Base-by-base conservation (phyloP, 176 grass and related monocot species). In the barley (Hordeum vulgare) region DNA sequence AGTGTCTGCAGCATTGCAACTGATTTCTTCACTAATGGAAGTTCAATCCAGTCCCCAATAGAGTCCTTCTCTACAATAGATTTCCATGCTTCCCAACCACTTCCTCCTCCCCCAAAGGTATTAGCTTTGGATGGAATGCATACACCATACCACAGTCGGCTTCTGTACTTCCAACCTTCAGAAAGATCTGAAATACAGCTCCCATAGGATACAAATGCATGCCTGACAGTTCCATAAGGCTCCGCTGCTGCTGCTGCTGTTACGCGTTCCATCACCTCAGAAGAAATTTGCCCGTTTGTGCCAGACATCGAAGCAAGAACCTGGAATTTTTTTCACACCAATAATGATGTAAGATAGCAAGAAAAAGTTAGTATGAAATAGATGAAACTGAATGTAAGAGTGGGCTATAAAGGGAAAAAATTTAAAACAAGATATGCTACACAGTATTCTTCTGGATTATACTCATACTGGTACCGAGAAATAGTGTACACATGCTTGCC, bases 141-240 rank as follows among this genome's bases (percentile, higher is more conserved):
- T 36, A 95, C 90, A 88, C 90, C 88, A 88, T 95, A 95, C 93
- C 93, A 95, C 63, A 92, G 80, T 59, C 85, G 80, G 66, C 90
- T 95, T 68, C 93, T 86, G 57, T 88, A 95, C 79, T 95, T 95
- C 93, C 93, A 95, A 75, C 93, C 93, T 66, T 92, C 93, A 42
- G 90, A 24, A 73, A 95, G 87, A 77, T 95, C 93, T 61, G 86
- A 83, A 80, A 90, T 83, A 80, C 85, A 90, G 71, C 90, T 95
- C 24, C 93, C 93, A 74, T 95, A 95, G 41, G 93, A 95, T 64
- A 92, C 88, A 88, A 95, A 95, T 53, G 93, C 93, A 81, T 91
- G 90, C 44, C 90, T 88, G 70, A 95, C 85, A 87, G 93, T 88
- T 83, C 91, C 93, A 71, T 95, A 95, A 72, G 93, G 93, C 76